Evolutionary conservation across 2,329 filamentous ascomycete species (phyloP).

Genomic region (Pyrenochaeta sp.): DNA sequence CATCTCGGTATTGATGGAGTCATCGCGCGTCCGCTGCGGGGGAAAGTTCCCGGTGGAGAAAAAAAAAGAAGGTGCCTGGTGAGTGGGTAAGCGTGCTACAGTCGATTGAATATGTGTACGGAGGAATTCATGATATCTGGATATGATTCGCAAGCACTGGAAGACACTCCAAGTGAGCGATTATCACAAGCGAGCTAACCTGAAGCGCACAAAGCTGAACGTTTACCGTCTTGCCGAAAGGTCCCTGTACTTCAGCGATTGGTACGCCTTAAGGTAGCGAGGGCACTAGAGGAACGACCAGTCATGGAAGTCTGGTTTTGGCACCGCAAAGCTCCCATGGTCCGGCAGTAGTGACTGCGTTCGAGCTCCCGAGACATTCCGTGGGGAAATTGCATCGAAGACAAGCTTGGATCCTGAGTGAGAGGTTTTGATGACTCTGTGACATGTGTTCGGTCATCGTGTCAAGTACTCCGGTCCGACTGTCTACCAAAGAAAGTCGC

Average conservation of each 20-base stretch:
- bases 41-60: neutral
- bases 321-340: neutral
- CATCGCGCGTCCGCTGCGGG: slow-evolving; percentile 9
- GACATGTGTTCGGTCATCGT: neutral
- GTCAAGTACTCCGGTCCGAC: slow-evolving; percentile 16
- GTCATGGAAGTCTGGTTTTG: neutral
- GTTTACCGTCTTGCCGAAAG: too few relatives aligned
- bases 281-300: neutral
- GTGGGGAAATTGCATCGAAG: neutral
- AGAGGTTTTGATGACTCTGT: neutral
- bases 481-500: slow-evolving; percentile 11
- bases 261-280: neutral
- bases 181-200: too few relatives aligned
- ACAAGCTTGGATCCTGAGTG: neutral
- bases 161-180: too few relatives aligned
- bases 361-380: neutral
- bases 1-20: slow-evolving; percentile 3
- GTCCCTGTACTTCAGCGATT: neutral
- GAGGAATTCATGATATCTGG: too few relatives aligned
- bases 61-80: neutral
- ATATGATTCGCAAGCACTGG: too few relatives aligned
- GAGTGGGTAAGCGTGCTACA: neutral
- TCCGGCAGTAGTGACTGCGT: neutral
- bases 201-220: too few relatives aligned
- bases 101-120: neutral